Evolutionary conservation across 495 filamentous ascomycete species (phyloP).

Genomic region (Podospora appendiculata): DNA sequence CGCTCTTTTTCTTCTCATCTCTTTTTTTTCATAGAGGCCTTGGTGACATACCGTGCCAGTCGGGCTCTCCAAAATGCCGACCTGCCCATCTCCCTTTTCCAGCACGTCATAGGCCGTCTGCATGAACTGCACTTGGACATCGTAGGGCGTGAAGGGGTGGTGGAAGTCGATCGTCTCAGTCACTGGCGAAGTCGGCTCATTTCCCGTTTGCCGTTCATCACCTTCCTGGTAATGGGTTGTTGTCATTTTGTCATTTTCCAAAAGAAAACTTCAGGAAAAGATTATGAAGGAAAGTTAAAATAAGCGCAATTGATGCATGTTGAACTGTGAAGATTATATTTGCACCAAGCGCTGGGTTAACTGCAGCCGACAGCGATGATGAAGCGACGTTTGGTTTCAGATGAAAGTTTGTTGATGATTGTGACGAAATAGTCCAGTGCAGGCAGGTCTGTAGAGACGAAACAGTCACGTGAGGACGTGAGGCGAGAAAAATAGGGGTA

Average conservation of each 20-base stretch:
- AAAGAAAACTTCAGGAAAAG: too few relatives aligned
- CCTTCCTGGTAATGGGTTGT: neutral
- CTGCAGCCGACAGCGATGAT: too few relatives aligned
- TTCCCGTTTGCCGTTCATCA: neutral
- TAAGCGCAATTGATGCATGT: too few relatives aligned
- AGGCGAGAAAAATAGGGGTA: neutral
- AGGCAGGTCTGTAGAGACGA: too few relatives aligned
- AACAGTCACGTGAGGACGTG: neutral
- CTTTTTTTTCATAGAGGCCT: neutral
- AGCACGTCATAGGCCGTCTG: constrained; percentile 73
- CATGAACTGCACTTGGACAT: constrained; percentile 90
- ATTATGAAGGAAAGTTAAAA: too few relatives aligned
- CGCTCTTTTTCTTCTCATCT: neutral
- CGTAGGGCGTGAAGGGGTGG: constrained; percentile 87
- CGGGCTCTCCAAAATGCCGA: constrained; percentile 91
- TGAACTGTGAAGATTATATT: too few relatives aligned
- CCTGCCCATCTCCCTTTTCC: constrained; percentile 63
- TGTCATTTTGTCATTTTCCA: too few relatives aligned
- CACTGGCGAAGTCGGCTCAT: neutral
- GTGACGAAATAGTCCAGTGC: too few relatives aligned
- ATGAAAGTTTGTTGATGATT: neutral
- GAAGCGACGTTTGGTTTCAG: too few relatives aligned
- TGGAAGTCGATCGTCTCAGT: constrained; percentile 53
- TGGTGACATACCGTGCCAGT: constrained; percentile 56
- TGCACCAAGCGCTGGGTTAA: too few relatives aligned